Evolutionary conservation across 2,329 filamentous ascomycete genomes (phyloP), one percentile per base, ranked within the genome.

Genomic region (Fusarium sp.): DNA sequence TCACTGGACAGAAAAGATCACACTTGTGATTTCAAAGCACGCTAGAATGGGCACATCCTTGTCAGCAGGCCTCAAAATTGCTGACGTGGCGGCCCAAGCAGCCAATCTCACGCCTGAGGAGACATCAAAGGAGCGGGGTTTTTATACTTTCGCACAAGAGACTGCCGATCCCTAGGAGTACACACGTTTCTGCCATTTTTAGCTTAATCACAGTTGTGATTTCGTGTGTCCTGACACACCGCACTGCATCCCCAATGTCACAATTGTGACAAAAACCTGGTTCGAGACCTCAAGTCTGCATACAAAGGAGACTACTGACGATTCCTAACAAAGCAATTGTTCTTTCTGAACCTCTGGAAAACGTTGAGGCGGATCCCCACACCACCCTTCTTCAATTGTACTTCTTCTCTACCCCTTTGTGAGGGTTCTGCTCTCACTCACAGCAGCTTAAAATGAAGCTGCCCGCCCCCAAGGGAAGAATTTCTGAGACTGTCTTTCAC

Each of bases 151-250:
- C 4, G 6, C 55, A 56, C 55, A 28, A 13, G 19, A 17, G n/a
- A 22, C 7, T 33, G 14, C 14, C 7, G 1, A 47, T 33, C 35
- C 7, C 9, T 10, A 40, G 33, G 7, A 40, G 40, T 56, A 19
- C 52, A 56, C 52, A 40, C 15, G 17, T 33, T 40, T 8, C 14
- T 32, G 15, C 33, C 13, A 51, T 19, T 9, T 10, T 8, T 17
- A 3, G 6, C 13, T 4, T 51, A 26, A 15, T 56, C 52, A 56
- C 52, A 56, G 24, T 17, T 56, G 52, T 56, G 52, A 56, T 56
- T 39, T 24, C 13, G 9, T 4, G 11, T 32, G 22, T 50, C 30
- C 19, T 55, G 52, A 26, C 32, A 50, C 44, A 24, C 52, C 32
- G 32, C 52, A 22, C 22, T 19, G 45, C 50, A 13, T 19, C 20